Evolutionary conservation across 2,329 filamentous ascomycete species (phyloP), one percentile per base, ranked within the genome.

Genomic region (Fusarium sp.): DNA sequence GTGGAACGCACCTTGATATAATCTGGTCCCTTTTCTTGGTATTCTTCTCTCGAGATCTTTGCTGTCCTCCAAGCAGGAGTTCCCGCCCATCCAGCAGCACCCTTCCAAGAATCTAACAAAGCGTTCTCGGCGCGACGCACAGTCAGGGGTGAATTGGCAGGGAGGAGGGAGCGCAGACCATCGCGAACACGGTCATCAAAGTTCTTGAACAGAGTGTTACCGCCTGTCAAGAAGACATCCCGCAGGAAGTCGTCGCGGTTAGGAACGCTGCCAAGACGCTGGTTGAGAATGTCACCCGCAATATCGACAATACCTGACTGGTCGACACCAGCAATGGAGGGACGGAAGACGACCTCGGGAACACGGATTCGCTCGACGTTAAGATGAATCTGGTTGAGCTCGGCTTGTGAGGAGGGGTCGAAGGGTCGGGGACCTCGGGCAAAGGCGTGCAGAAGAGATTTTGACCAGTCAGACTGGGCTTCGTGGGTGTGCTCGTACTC

Each of bases 301-400:
- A 98, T 96, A 78, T 99, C 96, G 18, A 97, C 86, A 49, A 99
- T 87, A 27, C 96, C 96, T 2, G 95, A 93, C 80, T 99, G 96
- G 77, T 98, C 94, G 45, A 97, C 82, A 9, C 94, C 94, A 0
- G 94, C 94, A 75, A 98, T 97, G 17, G 91, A 90, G 1, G 94
- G 95, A 75, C 96, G 93, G 82, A 97, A 97, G 18, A 97, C 87
- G 11, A 97, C 91, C 80, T 98, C 95, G 5, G 94, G 94, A 4
- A 97, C 93, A 49, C 94, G 91, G 78, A 98, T 97, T 56, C 95
- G 90, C 83, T 98, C 94, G 53, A 99, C 93, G 77, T 99, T 99
- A 67, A 99, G 88, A 78, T 99, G 96, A 50, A 99, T 83, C 79
- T 98, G 95, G 78, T 94, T 90, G 18, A 89, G 88, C 80, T 99